Conservation (phyloP, 495 filamentous ascomycete genomes). For the Clohesyomyces aquaticus region DNA sequence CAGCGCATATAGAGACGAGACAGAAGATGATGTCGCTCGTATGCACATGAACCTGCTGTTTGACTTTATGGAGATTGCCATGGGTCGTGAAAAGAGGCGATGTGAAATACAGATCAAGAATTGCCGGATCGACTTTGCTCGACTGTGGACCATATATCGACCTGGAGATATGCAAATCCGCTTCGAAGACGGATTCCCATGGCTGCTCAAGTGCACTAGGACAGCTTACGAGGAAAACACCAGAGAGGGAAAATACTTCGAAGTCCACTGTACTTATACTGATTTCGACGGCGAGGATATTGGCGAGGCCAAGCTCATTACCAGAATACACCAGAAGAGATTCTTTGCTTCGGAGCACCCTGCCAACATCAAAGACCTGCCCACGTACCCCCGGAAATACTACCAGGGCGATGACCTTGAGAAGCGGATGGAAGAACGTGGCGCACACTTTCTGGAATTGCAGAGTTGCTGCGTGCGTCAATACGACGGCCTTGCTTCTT, state of each 20-base stretch:
- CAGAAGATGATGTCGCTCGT: constrained; percentile 39
- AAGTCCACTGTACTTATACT: constrained; percentile 35
- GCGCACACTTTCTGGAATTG: constrained; percentile 26
- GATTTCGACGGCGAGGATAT: constrained; percentile 35
- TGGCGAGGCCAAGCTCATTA: constrained; percentile 26
- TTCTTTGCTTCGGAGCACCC: constrained; percentile 19
- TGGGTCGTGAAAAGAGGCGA: constrained; percentile 27
- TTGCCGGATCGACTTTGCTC: constrained; percentile 34
- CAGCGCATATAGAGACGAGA: constrained; percentile 42
- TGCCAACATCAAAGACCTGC: constrained; percentile 22
- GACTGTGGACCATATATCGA: constrained; percentile 41
- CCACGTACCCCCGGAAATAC: constrained; percentile 18
- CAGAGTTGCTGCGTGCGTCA: constrained; percentile 7
- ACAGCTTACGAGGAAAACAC: constrained; percentile 36
- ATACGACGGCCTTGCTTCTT: constrained; percentile 42
- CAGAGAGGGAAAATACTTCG: constrained; percentile 36
- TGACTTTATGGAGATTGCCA: constrained; percentile 39
- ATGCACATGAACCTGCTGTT: constrained; percentile 45
- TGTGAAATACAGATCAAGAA: constrained; percentile 24
- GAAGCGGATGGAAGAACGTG: constrained; percentile 29
- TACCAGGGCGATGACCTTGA: constrained; percentile 21
- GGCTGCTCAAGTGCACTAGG: constrained; percentile 28
- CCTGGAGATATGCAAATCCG: constrained; percentile 34
- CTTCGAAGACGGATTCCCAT: constrained; percentile 25
- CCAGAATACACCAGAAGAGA: constrained; percentile 34